phyloP scores from a whole-genome alignment of 1,139 yeast species.

The Lodderomyces orthopsilosis region DNA sequence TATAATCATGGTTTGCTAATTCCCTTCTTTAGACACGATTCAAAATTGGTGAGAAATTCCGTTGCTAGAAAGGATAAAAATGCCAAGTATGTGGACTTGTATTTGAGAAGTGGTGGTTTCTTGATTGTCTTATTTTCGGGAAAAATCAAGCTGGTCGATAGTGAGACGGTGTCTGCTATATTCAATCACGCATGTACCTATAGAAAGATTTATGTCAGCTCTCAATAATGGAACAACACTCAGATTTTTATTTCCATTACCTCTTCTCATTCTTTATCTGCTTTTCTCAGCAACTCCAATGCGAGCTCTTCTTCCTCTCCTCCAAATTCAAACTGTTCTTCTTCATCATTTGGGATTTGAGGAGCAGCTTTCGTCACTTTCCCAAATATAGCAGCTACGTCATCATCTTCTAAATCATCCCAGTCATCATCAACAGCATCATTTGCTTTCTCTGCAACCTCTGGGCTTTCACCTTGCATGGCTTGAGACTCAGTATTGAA shows the following conservation, averaged over 20 bases:
- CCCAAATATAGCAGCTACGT: conserved; percentile 9
- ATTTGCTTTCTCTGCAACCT: background rate
- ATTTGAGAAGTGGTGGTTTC: conserved; percentile 56
- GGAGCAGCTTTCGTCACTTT: conserved; percentile 2
- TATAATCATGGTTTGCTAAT: conserved; percentile 50
- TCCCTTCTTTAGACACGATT: conserved; percentile 47
- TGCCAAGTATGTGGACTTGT: conserved; percentile 33
- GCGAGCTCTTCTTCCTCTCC: conserved; percentile 20
- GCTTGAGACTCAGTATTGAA: background rate
- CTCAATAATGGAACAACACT: conserved; percentile 6
- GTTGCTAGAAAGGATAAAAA: conserved; percentile 17
- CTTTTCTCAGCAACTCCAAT: conserved; percentile 38
- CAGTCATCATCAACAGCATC: background rate
- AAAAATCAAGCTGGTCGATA: conserved; percentile 27
- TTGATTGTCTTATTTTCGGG: conserved; percentile 51
- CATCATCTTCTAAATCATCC: conserved; percentile 23
- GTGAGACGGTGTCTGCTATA: conserved; percentile 47
- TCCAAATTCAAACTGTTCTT: conserved; percentile 5
- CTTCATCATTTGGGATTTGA: conserved; percentile 10
- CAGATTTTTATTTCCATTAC: too few relatives aligned
- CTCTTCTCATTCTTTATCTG: background rate
- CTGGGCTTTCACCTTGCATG: background rate
- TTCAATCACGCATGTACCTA: conserved; percentile 37
- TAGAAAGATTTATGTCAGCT: conserved; percentile 38
- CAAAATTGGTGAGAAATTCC: conserved; percentile 26